phyloP scores from a whole-genome alignment of 2,329 filamentous ascomycete genomes.

The Curvularia spicifera region DNA sequence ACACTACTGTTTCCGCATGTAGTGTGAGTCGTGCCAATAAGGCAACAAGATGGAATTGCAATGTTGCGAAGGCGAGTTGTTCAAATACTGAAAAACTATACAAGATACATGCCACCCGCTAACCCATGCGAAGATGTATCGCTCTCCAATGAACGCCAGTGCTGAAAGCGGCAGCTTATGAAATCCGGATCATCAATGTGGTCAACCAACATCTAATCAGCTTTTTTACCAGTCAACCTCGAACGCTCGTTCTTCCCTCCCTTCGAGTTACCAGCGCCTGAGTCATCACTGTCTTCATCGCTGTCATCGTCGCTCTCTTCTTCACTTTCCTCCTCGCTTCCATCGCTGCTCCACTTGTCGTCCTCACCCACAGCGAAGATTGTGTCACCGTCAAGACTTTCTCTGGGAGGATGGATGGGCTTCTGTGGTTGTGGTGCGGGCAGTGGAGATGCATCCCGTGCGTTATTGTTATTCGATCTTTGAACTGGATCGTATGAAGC shows the following conservation, averaged over 20 bases:
- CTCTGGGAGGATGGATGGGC: slow-evolving; percentile 58
- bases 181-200: slow-evolving; percentile 5
- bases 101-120: slow-evolving; percentile 13
- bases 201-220: slow-evolving; percentile 32
- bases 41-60: not conserved
- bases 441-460: slow-evolving; percentile 56
- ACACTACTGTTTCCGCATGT: not conserved
- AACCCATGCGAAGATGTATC: slow-evolving; percentile 6
- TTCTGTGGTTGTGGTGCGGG: slow-evolving; percentile 61
- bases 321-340: slow-evolving; percentile 13
- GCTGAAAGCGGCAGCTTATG: slow-evolving; percentile 7
- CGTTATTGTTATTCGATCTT: slow-evolving; percentile 30
- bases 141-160: slow-evolving; percentile 21
- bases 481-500: slow-evolving; percentile 51
- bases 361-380: slow-evolving; percentile 93
- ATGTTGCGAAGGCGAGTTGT: slow-evolving; percentile 15
- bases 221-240: slow-evolving; percentile 44
- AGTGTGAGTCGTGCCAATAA: not conserved
- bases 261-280: slow-evolving; percentile 41
- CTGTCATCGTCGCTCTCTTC: slow-evolving; percentile 14
- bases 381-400: slow-evolving; percentile 84
- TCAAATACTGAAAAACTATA: slow-evolving; percentile 5
- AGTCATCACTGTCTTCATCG: slow-evolving; percentile 9
- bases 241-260: slow-evolving; percentile 41
- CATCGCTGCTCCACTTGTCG: slow-evolving; percentile 80